Percentiles rank a stretch among this genome's conserved stretches.
These are phyloP conservation scores for Marchantia paleacea DNA, from an alignment of 225 moss, liverwort and hornwort species.

Conservation along the genomic window DNA sequence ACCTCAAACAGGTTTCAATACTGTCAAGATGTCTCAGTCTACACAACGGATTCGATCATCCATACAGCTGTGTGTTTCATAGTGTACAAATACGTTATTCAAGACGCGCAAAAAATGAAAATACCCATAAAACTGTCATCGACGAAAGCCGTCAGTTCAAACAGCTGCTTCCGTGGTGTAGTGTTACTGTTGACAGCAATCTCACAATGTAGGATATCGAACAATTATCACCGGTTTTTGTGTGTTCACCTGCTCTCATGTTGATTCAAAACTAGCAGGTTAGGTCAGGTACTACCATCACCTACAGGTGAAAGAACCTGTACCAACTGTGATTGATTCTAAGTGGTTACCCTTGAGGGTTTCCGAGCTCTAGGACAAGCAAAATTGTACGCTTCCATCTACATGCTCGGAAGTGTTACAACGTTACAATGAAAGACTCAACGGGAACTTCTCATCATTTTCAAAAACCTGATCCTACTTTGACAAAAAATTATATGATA, in stretches of 20 bases:
- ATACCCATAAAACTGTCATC: too few species aligned
- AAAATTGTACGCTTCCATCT: slow-evolving; percentile 20
- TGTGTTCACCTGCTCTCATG: background rate
- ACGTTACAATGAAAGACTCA: slow-evolving; percentile 6
- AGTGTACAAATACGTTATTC: too few species aligned
- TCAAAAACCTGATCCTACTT: background rate
- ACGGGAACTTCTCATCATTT: background rate
- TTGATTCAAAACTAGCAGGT: background rate
- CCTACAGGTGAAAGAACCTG: background rate
- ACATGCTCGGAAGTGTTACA: slow-evolving; percentile 3
- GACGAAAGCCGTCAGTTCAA: too few species aligned
- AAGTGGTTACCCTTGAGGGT: background rate
- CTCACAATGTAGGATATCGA: background rate
- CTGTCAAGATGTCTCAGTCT: too few species aligned
- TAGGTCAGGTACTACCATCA: background rate
- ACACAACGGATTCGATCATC: too few species aligned
- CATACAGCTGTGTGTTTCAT: too few species aligned
- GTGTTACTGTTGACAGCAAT: background rate
- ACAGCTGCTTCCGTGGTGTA: background rate
- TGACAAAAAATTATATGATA: slow-evolving; percentile 6
- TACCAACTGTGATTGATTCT: background rate
- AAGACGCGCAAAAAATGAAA: too few species aligned
- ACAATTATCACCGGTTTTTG: background rate
- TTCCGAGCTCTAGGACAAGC: slow-evolving; percentile 3
- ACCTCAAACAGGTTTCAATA: too few species aligned